Base-by-base conservation (phyloP, 768 basidiomycete species). In the Melanogaster broomeanus region DNA sequence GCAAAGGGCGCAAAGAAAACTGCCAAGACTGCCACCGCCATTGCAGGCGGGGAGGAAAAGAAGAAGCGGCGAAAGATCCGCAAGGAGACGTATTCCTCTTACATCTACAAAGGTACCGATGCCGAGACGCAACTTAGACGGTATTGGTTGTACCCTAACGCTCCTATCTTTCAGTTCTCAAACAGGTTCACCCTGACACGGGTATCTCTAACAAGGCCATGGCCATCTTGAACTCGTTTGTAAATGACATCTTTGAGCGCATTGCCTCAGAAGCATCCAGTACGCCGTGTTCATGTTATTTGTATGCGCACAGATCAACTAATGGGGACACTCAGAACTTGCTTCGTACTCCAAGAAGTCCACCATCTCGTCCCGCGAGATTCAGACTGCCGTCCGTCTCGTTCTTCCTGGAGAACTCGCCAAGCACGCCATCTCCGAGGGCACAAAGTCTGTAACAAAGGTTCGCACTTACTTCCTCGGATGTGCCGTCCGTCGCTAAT, bases 201-300 rank as follows among this genome's bases (percentile, higher is more conserved):
- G 96, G 95, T 87, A 98, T 98, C 77, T 95, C 94, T 49, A 98
- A 97, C 85, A 96, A 96, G 80, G 93, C 93, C 19, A 95, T 96
- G 92, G 89, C 93, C 54, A 95, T 97, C 67, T 74, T 97, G 51
- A 96, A 96, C 80, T 91, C 88, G 51, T 97, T 97, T 67, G 93
- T 97, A 65, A 94, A 94, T 64, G 93, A 97, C 62, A 96, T 93
- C 59, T 93, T 93, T 58, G 91, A 93, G 67, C 89, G 91, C n/a
- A 92, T 94, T 62, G 91, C 91, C 11, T 84, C 87, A 0, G 92
- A 94, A 67, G 92, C 91, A 34, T 92, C 91, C 49, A 93, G 89
- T 91, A 61, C 35, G 88, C 80, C 4, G 25, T 35, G 10, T 42
- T 33, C 22, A 2, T 42, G 27, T 51, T 21, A 6, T 48, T 45